These are phyloP conservation scores for Aspergillaceae sp. DNA, from an alignment of 2,329 filamentous ascomycete species.

Conservation along the genomic window DNA sequence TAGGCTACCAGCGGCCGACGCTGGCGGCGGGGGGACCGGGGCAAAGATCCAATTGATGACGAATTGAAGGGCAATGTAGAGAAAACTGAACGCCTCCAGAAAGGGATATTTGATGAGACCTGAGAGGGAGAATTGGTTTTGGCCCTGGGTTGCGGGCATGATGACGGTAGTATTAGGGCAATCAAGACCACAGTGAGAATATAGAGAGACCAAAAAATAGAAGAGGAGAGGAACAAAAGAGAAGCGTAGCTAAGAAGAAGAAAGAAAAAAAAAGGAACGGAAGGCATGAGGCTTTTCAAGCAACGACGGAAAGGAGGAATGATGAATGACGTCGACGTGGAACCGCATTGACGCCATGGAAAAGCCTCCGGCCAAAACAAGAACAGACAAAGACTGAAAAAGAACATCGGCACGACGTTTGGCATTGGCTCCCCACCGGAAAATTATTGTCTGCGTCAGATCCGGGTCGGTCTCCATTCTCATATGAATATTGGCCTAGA, in stretches of 20 bases:
- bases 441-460: too few relatives aligned
- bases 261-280: not conserved
- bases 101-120: conserved; percentile 21
- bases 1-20: conserved; percentile 44
- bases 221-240: not conserved
- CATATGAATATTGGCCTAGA: too few relatives aligned
- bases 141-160: conserved; percentile 8
- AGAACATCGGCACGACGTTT: too few relatives aligned
- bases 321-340: not conserved
- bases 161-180: not conserved
- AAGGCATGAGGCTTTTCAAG: not conserved
- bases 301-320: too few relatives aligned
- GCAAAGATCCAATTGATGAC: conserved; percentile 48
- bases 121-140: conserved; percentile 10
- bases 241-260: not conserved
- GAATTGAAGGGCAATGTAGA: conserved; percentile 23
- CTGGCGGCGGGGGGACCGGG: conserved; percentile 56
- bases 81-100: conserved; percentile 21
- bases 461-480: too few relatives aligned
- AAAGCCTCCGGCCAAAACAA: not conserved
- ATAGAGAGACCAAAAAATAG: not conserved
- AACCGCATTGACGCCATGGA: not conserved
- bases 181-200: not conserved
- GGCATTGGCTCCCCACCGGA: too few relatives aligned
- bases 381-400: not conserved